Evolutionary conservation across 306 rosid species (phyloP), one percentile per base, ranked within the genome.

Genomic region (Delonix regia): DNA sequence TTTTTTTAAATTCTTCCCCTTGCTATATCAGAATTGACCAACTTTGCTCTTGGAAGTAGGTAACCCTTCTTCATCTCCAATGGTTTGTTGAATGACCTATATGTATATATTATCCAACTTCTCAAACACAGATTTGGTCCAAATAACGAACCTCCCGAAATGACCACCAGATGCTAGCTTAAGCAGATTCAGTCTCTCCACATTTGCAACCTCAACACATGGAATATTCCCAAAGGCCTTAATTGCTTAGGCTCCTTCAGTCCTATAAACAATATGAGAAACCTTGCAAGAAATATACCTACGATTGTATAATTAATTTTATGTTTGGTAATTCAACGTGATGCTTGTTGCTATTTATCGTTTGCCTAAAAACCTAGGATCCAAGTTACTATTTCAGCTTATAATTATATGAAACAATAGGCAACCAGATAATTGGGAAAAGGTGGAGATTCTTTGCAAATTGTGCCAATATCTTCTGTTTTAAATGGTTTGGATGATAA

Each of bases 111-210:
- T 87, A 57, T 89, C 93, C 0, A 89, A 84, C 87, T 87, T 89
- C 89, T 89, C 91, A 25, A 89, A 89, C 14, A 91, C 91, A 0
- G 89, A 83, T 69, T 87, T 85, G 13, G 93, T 89, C 93, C 93
- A 89, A 60, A 89, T 84, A 13, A 89, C 84, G 25, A 89, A 87
- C 77, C 93, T 78, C 2, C 91, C 91, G 1, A 89, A 85, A 66
- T 89, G 93, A 66, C 93, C 93, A 41, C 91, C 93, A 5, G 93
- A 91, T 0, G 93, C 93, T 1, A 89, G 86, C 84, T 87, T 89
- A 63, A 89, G 78, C 41, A 89, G 71, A 51, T 85, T 87, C 13
- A 89, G 82, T 86, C 93, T 85, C 82, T 89, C 93, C 7, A 89
- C 93, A 74, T 89, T 87, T 14, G 81, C 78, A 21, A 89, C 65